Evolutionary conservation across 2,329 filamentous ascomycete genomes (phyloP).

Genomic region (Dryadomyces quercivorus): DNA sequence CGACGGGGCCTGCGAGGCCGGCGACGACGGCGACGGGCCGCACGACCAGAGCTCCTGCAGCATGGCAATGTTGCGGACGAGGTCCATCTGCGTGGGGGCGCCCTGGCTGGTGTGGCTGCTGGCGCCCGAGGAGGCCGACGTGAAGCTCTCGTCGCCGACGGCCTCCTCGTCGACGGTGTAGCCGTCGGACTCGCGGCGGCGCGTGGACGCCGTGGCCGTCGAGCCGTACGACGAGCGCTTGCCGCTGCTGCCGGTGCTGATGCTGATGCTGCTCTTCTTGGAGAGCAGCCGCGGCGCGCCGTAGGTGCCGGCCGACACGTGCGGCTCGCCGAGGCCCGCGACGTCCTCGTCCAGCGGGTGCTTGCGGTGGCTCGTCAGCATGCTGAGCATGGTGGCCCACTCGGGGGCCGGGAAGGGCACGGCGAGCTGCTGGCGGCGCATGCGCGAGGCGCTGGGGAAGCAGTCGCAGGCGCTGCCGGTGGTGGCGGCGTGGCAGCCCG

Average conservation of each 20-base stretch:
- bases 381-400: slow-evolving; percentile 47
- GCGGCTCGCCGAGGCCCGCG: not conserved
- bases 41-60: slow-evolving; percentile 53
- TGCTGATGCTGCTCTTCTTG: slow-evolving; percentile 2
- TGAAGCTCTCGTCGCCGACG: slow-evolving; percentile 14
- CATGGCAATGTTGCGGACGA: slow-evolving; percentile 51
- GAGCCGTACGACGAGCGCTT: slow-evolving; percentile 12
- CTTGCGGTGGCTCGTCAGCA: slow-evolving; percentile 38
- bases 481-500: slow-evolving; percentile 29
- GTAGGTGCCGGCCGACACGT: not conserved
- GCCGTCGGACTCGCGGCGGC: not conserved
- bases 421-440: slow-evolving; percentile 33
- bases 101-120: slow-evolving; percentile 11
- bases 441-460: slow-evolving; percentile 23
- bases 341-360: slow-evolving; percentile 18
- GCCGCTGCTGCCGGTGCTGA: slow-evolving; percentile 1
- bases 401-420: slow-evolving; percentile 46
- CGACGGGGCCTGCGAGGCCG: slow-evolving; percentile 1
- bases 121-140: slow-evolving; percentile 14
- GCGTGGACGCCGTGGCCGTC: slow-evolving; percentile 1
- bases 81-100: slow-evolving; percentile 35
- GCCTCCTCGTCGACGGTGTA: slow-evolving; percentile 12
- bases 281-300: not conserved
- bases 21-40: slow-evolving; percentile 24
- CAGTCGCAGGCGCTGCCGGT: slow-evolving; percentile 33